These are phyloP conservation scores for Fusarium nisikadoi DNA, from an alignment of 2,329 filamentous ascomycete genomes.

Conservation along the genomic window DNA sequence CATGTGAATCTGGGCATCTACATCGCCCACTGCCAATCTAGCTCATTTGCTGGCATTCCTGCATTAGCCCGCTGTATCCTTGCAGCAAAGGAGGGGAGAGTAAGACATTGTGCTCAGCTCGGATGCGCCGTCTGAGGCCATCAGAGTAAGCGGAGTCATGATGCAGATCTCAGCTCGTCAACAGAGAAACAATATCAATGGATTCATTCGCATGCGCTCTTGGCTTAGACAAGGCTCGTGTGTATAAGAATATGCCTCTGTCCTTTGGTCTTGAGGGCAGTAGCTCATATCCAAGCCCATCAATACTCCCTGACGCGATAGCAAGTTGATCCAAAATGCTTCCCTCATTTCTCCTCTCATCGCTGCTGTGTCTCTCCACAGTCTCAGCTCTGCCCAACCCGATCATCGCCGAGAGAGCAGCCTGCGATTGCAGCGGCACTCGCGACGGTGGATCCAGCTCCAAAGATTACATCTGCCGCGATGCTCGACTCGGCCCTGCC, in stretches of 20 bases:
- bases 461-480: slow-evolving; percentile 49
- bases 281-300: background rate
- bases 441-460: slow-evolving; percentile 23
- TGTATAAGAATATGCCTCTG: slow-evolving; percentile 5
- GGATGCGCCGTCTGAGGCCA: slow-evolving; percentile 1
- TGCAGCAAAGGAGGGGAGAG: background rate
- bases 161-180: slow-evolving; percentile 8
- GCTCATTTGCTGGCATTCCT: slow-evolving; percentile 7
- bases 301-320: background rate
- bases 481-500: slow-evolving; percentile 51
- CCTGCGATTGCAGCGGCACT: slow-evolving; percentile 41
- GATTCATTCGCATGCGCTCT: background rate
- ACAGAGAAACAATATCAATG: background rate
- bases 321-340: slow-evolving; percentile 19
- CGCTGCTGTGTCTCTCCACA: slow-evolving; percentile 27
- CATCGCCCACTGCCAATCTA: background rate
- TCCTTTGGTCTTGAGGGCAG: accelerated
- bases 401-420: background rate
- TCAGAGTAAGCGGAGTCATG: background rate
- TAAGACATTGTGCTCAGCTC: slow-evolving; percentile 21
- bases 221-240: background rate
- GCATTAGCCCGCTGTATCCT: slow-evolving; percentile 1
- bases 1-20: background rate
- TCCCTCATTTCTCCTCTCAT: slow-evolving; percentile 24
- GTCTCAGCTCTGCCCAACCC: slow-evolving; percentile 25